phyloP scores from a whole-genome alignment of 208 protist genomes.

The Acanthamoeba triangularis region DNA sequence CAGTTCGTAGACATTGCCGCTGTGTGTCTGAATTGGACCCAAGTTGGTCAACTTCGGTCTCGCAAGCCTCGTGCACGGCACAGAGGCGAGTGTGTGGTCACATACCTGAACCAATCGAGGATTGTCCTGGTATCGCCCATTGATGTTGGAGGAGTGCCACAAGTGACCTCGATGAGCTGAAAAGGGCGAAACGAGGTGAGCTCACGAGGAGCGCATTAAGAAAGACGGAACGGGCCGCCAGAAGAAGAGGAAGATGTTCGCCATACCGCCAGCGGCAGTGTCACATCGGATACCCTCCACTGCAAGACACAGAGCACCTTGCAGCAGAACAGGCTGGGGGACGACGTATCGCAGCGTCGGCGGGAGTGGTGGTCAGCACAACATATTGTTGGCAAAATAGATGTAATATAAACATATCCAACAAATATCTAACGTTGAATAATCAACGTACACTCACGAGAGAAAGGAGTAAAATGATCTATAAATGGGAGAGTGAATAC shows the following conservation, averaged over 20 bases:
- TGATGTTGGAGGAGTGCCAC: constrained; percentile 60
- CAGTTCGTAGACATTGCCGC: constrained; percentile 54
- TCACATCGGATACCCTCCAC: constrained; percentile 47
- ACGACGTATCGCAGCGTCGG: neutral
- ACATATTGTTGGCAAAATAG: neutral
- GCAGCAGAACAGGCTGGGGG: neutral
- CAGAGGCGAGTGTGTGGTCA: neutral
- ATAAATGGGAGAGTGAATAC: neutral
- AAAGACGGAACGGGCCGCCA: neutral
- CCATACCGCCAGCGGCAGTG: neutral
- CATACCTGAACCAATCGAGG: constrained; percentile 25
- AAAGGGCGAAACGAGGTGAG: neutral
- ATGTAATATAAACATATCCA: neutral
- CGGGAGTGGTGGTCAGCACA: no score
- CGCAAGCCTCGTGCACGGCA: neutral
- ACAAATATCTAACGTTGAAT: no score
- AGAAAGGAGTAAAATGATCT: neutral
- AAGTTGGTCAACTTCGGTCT: no score
- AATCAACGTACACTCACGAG: no score
- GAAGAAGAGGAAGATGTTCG: neutral
- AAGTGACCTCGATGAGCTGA: constrained; percentile 15
- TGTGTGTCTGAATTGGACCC: neutral
- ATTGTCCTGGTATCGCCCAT: constrained; percentile 23
- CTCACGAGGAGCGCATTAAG: neutral
- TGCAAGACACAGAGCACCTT: constrained; percentile 12